Evolutionary conservation across 805 yeast species (phyloP).

Genomic region (Brettanomyces bruxellensis): DNA sequence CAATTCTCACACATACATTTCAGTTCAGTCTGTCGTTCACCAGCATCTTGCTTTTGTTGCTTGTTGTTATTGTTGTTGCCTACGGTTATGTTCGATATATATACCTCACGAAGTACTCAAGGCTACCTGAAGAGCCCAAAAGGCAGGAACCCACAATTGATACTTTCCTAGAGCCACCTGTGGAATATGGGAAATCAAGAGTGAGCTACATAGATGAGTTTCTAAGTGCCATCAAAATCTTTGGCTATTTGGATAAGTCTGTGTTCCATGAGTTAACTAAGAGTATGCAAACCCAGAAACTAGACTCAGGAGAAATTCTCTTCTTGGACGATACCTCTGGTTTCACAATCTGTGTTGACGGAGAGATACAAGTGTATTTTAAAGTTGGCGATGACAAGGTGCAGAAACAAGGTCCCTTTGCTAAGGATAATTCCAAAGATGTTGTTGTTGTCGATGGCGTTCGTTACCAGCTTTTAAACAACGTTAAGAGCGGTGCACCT

Average conservation of each 20-base stretch:
- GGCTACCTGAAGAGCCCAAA: constrained; percentile 36
- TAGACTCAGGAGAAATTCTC: constrained; percentile 69
- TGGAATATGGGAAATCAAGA: constrained; percentile 30
- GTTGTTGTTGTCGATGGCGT: constrained; percentile 43
- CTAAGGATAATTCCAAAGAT: constrained; percentile 29
- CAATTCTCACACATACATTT: constrained; percentile 34
- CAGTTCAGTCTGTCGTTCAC: constrained; percentile 45
- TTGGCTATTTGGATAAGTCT: constrained; percentile 84
- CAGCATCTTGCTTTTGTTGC: constrained; percentile 29
- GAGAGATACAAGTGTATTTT: constrained; percentile 71
- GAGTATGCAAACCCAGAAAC: constrained; percentile 80
- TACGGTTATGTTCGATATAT: constrained; percentile 51
- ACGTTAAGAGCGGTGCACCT: constrained; percentile 77
- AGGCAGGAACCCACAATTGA: constrained; percentile 37
- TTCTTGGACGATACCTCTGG: constrained; percentile 62
- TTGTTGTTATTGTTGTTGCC: constrained; percentile 24
- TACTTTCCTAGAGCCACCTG: constrained; percentile 30
- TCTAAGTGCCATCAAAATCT: constrained; percentile 81
- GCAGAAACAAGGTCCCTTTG: constrained; percentile 12
- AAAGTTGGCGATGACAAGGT: constrained; percentile 30
- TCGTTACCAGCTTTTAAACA: constrained; percentile 67
- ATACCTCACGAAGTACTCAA: constrained; percentile 55
- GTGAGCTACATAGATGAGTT: constrained; percentile 80
- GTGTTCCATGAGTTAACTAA: constrained; percentile 91
- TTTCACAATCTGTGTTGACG: constrained; percentile 88